Percentiles rank a stretch among this genome's conserved stretches.
Evolutionary conservation across 2,329 filamentous ascomycete genomes (phyloP).

Genomic region (Coniochaeta sp.): DNA sequence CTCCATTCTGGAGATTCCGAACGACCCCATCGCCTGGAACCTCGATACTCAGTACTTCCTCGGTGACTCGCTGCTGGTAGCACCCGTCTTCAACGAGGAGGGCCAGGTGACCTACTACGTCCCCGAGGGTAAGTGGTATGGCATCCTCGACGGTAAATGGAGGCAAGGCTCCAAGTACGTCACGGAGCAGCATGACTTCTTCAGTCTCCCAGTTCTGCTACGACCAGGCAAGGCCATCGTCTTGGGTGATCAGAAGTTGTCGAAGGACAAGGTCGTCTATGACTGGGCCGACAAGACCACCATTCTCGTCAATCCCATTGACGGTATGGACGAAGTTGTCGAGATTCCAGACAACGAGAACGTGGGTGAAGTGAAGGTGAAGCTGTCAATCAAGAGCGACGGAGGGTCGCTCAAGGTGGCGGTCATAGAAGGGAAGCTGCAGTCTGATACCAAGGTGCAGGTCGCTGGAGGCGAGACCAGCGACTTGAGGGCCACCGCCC

Average conservation of each 20-base stretch:
- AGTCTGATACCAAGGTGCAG: not conserved
- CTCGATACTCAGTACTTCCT: conserved; percentile 69
- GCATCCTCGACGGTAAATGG: conserved; percentile 3
- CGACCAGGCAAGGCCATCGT: conserved; percentile 2
- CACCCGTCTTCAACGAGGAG: conserved; percentile 56
- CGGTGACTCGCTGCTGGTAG: conserved; percentile 54
- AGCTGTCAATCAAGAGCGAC: conserved; percentile 1
- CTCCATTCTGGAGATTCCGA: conserved; percentile 62
- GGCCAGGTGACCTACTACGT: conserved; percentile 62
- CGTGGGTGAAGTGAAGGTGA: not conserved
- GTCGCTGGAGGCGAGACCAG: conserved; percentile 1
- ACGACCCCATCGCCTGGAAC: conserved; percentile 58
- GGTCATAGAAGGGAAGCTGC: not conserved
- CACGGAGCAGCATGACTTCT: conserved; percentile 2
- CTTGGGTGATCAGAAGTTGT: not conserved
- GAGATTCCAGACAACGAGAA: conserved; percentile 1
- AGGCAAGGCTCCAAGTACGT: conserved; percentile 1
- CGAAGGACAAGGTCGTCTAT: conserved; percentile 3
- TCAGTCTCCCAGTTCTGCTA: not conserved
- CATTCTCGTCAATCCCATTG: not conserved
- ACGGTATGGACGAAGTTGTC: conserved; percentile 1
- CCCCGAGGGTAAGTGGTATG: conserved; percentile 34
- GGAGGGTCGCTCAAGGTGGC: not conserved
- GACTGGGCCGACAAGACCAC: conserved; percentile 3
- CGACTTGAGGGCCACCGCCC: not conserved